Percentiles rank a stretch among this genome's conserved stretches.
Conservation (phyloP, 129 eudicot species). For the Artemisia argyi region DNA sequence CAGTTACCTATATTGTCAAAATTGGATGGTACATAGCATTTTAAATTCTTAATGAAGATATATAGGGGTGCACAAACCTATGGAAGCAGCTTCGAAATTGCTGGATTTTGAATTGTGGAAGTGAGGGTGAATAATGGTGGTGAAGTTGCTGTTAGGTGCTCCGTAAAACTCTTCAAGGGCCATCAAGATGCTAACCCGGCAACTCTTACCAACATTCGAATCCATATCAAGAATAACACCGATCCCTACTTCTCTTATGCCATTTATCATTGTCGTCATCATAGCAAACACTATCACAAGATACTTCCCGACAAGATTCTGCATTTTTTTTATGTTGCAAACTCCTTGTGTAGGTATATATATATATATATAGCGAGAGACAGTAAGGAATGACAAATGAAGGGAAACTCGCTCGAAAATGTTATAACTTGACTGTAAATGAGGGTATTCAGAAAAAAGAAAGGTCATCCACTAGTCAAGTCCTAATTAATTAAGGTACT, state of each 20-base stretch:
- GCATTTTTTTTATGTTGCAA: not conserved
- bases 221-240: constrained; percentile 51
- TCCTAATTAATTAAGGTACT: no score
- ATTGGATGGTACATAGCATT: no score
- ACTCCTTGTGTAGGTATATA: no score
- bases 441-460: no score
- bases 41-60: no score
- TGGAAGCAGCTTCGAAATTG: constrained; percentile 44
- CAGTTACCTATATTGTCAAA: no score
- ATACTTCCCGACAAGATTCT: not conserved
- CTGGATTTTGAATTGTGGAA: constrained; percentile 35
- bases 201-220: constrained; percentile 31
- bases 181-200: constrained; percentile 36
- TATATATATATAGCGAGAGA: no score
- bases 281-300: not conserved
- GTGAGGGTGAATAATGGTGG: constrained; percentile 40
- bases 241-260: constrained; percentile 24
- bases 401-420: no score
- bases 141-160: not conserved
- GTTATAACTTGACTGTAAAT: no score
- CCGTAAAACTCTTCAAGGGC: constrained; percentile 41
- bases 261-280: constrained; percentile 1
- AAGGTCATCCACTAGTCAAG: no score
- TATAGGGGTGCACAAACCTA: constrained; percentile 24
- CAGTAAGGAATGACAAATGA: no score